A percentile compares a stretch with the other conserved stretches of the same genome.
Conservation (phyloP, 305 asterid genomes). For the Fraxinus albicans region DNA sequence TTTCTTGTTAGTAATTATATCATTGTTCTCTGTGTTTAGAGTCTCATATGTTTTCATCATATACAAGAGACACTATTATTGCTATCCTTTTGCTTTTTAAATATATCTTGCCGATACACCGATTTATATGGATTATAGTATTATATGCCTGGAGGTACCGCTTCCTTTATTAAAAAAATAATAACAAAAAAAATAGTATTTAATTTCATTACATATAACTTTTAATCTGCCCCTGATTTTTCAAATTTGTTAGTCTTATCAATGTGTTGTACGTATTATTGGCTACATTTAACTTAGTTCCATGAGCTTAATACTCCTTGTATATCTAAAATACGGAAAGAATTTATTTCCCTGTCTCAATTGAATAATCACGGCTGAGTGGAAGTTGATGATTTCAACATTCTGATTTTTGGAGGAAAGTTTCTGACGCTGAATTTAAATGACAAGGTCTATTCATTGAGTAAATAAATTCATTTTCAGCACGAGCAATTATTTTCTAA, state of each 20-base stretch:
- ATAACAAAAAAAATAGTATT: too few species aligned
- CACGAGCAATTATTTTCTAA: not conserved
- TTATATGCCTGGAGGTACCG: not conserved
- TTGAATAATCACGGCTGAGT: not conserved
- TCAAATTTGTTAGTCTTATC: not conserved
- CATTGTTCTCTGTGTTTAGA: not conserved
- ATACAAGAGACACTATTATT: not conserved
- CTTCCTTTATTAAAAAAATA: too few species aligned
- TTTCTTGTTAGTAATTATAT: not conserved
- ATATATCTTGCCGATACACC: not conserved
- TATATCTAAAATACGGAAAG: not conserved
- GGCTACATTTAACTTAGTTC: not conserved
- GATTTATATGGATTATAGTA: not conserved
- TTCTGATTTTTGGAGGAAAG: not conserved
- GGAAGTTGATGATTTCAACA: not conserved
- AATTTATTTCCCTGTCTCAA: not conserved
- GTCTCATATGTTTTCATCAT: not conserved
- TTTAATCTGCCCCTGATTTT: not conserved
- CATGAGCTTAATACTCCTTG: not conserved
- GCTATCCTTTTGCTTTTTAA: not conserved
- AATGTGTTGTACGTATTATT: not conserved
- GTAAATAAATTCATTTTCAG: not conserved
- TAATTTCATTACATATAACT: not conserved
- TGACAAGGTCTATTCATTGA: not conserved
- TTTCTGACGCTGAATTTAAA: not conserved